Conservation (phyloP, 768 basidiomycete species). For the Amyloporia xantha region DNA sequence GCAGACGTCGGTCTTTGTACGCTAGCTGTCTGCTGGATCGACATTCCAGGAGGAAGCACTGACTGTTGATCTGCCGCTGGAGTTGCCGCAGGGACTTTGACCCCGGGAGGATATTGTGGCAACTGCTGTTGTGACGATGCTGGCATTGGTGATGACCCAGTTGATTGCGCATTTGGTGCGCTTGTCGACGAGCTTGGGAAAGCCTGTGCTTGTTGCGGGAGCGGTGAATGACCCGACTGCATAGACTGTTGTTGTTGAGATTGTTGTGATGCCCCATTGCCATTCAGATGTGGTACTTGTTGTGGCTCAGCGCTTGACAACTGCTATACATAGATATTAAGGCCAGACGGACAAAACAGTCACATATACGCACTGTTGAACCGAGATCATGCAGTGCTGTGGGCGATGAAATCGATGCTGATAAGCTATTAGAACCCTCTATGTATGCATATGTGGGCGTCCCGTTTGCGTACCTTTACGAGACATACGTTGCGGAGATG, state of each 20-base stretch:
- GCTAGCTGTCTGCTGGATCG: constrained; percentile 24
- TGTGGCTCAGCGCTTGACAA: constrained; percentile 30
- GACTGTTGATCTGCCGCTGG: constrained; percentile 5
- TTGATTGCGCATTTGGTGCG: constrained; percentile 1
- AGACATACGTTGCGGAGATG: constrained; percentile 50
- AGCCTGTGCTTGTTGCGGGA: constrained; percentile 44
- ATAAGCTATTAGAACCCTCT: constrained; percentile 28
- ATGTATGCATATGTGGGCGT: neutral
- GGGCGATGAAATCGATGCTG: constrained; percentile 28
- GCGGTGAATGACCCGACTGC: constrained; percentile 36
- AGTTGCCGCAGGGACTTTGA: constrained; percentile 41
- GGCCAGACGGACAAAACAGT: constrained; percentile 14
- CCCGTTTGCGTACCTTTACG: constrained; percentile 41
- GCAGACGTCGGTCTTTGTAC: constrained; percentile 43
- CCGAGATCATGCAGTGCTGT: constrained; percentile 12
- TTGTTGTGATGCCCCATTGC: constrained; percentile 27
- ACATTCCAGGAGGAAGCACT: constrained; percentile 31
- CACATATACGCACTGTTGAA: constrained; percentile 10
- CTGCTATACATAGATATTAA: constrained; percentile 24
- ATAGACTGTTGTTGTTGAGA: neutral
- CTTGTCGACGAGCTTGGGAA: constrained; percentile 12
- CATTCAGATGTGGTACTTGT: constrained; percentile 29
- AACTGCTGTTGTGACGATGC: constrained; percentile 19
- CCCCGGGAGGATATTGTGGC: constrained; percentile 64
- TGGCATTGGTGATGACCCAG: constrained; percentile 27